Conservation (phyloP, 225 moss, liverwort and hornwort genomes). For the Anthoceros angustus region DNA sequence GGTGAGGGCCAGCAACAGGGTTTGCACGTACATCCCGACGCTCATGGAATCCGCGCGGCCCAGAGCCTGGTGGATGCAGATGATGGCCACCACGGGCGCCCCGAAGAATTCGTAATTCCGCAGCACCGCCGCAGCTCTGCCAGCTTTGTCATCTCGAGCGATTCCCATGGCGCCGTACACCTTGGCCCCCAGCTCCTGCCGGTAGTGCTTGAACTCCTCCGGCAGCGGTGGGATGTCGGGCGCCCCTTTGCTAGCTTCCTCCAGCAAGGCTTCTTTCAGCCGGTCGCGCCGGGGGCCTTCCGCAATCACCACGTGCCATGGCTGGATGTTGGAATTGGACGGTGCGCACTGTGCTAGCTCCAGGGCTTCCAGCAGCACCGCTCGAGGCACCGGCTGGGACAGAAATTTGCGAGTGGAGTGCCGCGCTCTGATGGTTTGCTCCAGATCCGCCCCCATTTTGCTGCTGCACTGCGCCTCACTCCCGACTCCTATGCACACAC, state of each 20-base stretch:
- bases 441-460: slow-evolving; percentile 12
- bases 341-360: slow-evolving; percentile 31
- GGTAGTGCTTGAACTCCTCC: slow-evolving; percentile 26
- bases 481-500: background rate
- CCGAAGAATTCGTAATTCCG: slow-evolving; percentile 43
- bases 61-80: slow-evolving; percentile 27
- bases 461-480: background rate
- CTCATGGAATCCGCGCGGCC: slow-evolving; percentile 28
- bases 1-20: slow-evolving; percentile 29
- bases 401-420: slow-evolving; percentile 36
- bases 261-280: slow-evolving; percentile 16
- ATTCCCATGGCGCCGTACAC: slow-evolving; percentile 28
- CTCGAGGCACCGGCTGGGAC: slow-evolving; percentile 24
- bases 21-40: slow-evolving; percentile 44
- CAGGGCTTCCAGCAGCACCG: slow-evolving; percentile 26
- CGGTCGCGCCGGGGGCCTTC: slow-evolving; percentile 20
- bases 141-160: slow-evolving; percentile 22
- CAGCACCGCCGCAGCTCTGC: slow-evolving; percentile 23
- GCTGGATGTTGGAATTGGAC: slow-evolving; percentile 50
- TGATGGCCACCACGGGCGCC: slow-evolving; percentile 32
- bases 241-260: slow-evolving; percentile 15
- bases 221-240: slow-evolving; percentile 21
- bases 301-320: slow-evolving; percentile 29
- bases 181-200: slow-evolving; percentile 26
- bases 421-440: slow-evolving; percentile 20